phyloP scores from a whole-genome alignment of 805 yeast species.

The Cyberlindnera maritima region DNA sequence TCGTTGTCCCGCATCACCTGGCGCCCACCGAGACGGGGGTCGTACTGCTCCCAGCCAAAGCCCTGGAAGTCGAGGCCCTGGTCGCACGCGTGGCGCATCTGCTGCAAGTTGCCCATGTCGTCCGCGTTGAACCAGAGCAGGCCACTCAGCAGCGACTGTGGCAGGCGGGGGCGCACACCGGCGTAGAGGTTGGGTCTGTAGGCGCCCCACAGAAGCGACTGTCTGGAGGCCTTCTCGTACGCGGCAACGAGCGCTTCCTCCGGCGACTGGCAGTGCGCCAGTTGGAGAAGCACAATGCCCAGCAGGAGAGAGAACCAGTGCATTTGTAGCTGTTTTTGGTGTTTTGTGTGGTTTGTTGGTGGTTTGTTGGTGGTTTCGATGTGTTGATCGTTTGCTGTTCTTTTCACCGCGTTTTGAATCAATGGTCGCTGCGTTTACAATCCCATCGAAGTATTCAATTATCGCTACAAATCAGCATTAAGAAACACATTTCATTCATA shows the following conservation, averaged over 20 bases:
- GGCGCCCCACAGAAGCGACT: slow-evolving; percentile 85
- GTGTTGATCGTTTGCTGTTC: not conserved
- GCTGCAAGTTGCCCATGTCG: slow-evolving; percentile 47
- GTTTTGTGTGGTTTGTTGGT: too few relatives aligned
- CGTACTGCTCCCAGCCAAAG: slow-evolving; percentile 86
- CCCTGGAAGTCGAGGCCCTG: slow-evolving; percentile 66
- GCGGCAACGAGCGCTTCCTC: slow-evolving; percentile 11
- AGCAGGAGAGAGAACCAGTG: not conserved
- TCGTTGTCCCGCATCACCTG: slow-evolving; percentile 70
- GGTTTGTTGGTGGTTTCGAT: not conserved
- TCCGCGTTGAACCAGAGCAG: slow-evolving; percentile 84
- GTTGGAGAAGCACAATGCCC: not conserved
- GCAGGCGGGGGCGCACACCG: slow-evolving; percentile 81
- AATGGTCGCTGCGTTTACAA: too few relatives aligned
- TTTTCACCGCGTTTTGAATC: too few relatives aligned
- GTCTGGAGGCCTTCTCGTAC: slow-evolving; percentile 37
- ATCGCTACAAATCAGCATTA: too few relatives aligned
- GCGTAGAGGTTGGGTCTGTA: slow-evolving; percentile 83
- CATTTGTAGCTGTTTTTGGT: too few relatives aligned
- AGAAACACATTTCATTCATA: too few relatives aligned
- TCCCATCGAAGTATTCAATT: too few relatives aligned
- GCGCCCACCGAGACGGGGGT: slow-evolving; percentile 83
- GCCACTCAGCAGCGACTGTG: slow-evolving; percentile 73
- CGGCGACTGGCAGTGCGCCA: not conserved
- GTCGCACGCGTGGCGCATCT: slow-evolving; percentile 72